Base-by-base conservation (phyloP, 179 eudicot species). In the Drosera spatulata region DNA sequence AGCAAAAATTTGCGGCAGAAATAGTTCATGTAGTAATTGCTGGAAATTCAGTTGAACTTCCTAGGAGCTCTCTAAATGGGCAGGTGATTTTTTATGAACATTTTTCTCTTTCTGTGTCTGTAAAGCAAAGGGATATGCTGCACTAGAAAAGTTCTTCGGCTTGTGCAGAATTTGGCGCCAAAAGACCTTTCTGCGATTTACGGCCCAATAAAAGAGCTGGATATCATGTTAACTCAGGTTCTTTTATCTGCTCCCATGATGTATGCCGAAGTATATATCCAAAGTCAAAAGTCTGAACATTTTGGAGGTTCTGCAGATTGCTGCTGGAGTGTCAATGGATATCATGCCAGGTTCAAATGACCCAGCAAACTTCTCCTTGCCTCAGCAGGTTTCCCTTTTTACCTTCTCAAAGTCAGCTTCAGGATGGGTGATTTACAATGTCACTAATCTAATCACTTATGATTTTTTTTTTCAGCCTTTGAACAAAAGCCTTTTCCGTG, bases 1-100 rank as follows among this genome's bases (percentile, higher is more conserved):
- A 84, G 68, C 99, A 88, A 74, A 66, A 64, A 65, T 68, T 81
- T 69, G 99, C 96, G 67, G 81, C 99, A 53, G 78, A 88, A 56
- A 84, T 93, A 57, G 96, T 93, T 65, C 93, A 86, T 72, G 93
- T 93, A 38, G 90, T 93, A 49, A 78, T 93, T 76, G 95, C 96
- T 70, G 99, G 99, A 13, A 80, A 93, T 67, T 93, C 96, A 59
- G 77, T 93, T 56, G 91, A 86, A 62, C 61, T 80, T 72, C 80
- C 89, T 48, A 71, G 61, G 57, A 93, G 80, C 58, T 80, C 79
- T 73, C 78, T 88, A 56, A 82, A 71, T 33, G 96, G 96, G 49
- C 99, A 88, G 87, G 99, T 91, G 72, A 58, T 1, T 0, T 41
- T 37, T 44, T 47, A 10, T 15, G 33, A 43, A 13, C 10, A 15